These are phyloP conservation scores for Astragalus membranaceus DNA, from an alignment of 306 rosid species.

Conservation along the genomic window DNA sequence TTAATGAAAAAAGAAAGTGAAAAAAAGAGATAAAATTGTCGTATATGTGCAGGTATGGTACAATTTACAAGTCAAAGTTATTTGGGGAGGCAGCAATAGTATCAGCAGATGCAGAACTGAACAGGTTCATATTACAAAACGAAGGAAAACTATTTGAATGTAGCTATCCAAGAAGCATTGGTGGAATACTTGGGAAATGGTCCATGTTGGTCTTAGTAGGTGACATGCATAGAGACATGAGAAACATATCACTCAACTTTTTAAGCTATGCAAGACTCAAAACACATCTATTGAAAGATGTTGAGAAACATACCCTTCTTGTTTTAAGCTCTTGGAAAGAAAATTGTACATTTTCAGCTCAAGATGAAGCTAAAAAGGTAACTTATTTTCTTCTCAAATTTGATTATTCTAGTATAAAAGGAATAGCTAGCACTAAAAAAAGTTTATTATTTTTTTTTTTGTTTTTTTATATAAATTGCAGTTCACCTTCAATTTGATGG, in stretches of 20 bases:
- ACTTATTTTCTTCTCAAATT: neutral
- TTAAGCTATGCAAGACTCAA: constrained; percentile 62
- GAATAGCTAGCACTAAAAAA: neutral
- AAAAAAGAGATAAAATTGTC: neutral
- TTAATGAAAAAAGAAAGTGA: too few species aligned
- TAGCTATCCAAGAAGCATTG: constrained; percentile 80
- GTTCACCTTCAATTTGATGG: constrained; percentile 94
- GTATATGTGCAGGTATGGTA: constrained; percentile 57
- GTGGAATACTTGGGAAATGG: constrained; percentile 92
- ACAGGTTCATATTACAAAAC: constrained; percentile 68
- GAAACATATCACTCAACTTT: constrained; percentile 73
- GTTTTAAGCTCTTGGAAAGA: constrained; percentile 61
- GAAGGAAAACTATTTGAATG: constrained; percentile 84
- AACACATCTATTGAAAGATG: constrained; percentile 51
- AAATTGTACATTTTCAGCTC: constrained; percentile 62
- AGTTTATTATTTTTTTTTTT: neutral
- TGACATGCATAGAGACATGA: constrained; percentile 92
- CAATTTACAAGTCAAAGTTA: constrained; percentile 73
- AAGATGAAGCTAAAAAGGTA: constrained; percentile 85
- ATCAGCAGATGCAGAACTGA: constrained; percentile 83
- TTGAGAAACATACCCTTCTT: constrained; percentile 63
- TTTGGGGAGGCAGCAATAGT: constrained; percentile 84
- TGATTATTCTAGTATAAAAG: neutral
- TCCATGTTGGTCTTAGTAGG: constrained; percentile 90
- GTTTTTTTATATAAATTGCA: constrained; percentile 22